Evolutionary conservation across 495 filamentous ascomycete species (phyloP).

Genomic region (Tuber melanosporum): DNA sequence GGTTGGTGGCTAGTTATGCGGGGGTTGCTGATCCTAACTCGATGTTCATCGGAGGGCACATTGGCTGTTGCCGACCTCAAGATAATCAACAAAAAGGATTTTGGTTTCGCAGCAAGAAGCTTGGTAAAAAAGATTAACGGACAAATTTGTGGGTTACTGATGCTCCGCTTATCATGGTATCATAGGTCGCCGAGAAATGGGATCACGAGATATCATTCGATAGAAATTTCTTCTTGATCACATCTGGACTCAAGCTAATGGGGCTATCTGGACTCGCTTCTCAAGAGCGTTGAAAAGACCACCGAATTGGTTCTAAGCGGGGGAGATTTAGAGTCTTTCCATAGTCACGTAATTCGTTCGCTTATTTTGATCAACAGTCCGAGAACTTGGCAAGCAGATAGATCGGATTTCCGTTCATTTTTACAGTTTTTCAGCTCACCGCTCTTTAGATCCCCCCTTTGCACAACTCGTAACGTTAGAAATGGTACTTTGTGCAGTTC

Average conservation of each 20-base stretch:
- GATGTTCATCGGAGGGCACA: background rate
- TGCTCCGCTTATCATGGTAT: background rate
- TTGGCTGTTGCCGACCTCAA: background rate
- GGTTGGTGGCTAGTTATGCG: background rate
- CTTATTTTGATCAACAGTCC: background rate
- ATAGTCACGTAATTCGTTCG: background rate
- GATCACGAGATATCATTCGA: background rate
- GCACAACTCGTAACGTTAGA: background rate
- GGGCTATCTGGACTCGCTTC: background rate
- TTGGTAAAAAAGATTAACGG: background rate
- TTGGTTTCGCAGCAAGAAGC: background rate
- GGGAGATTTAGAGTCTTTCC: background rate
- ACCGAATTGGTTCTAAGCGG: background rate
- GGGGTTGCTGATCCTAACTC: background rate
- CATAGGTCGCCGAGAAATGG: background rate
- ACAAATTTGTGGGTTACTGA: background rate
- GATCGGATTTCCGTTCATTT: background rate
- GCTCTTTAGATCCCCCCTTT: background rate
- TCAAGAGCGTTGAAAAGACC: background rate
- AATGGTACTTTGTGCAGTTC: background rate
- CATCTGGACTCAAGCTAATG: background rate
- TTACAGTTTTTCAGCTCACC: background rate
- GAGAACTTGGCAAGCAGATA: background rate
- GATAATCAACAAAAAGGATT: background rate
- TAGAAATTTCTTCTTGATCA: background rate